These are phyloP conservation scores for Iberis pinnata DNA, from an alignment of 345 rosid species.

Conservation along the genomic window DNA sequence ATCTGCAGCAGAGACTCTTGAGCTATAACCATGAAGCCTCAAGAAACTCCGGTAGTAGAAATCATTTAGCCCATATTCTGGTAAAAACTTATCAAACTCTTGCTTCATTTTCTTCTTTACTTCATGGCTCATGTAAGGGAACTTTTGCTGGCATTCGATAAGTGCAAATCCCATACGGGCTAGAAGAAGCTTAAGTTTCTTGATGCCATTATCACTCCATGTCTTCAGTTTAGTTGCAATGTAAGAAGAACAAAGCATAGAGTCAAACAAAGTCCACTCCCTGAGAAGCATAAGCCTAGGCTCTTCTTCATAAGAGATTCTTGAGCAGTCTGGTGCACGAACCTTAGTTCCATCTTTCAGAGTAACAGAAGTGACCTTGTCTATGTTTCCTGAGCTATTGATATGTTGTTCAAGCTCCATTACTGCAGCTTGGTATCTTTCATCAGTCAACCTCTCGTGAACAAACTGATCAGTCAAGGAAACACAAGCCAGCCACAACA, in stretches of 20 bases:
- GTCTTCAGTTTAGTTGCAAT: constrained; percentile 86
- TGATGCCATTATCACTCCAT: constrained; percentile 92
- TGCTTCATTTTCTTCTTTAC: constrained; percentile 84
- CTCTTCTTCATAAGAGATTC: constrained; percentile 88
- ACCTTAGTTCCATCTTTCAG: constrained; percentile 87
- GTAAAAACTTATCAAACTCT: constrained; percentile 77
- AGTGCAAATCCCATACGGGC: constrained; percentile 96
- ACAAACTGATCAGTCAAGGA: constrained; percentile 91
- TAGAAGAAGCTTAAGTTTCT: constrained; percentile 89
- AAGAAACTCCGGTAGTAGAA: constrained; percentile 82
- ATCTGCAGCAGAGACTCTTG: constrained; percentile 93
- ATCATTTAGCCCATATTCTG: constrained; percentile 81
- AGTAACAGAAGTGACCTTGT: constrained; percentile 67
- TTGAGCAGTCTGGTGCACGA: constrained; percentile 75
- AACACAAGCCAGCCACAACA: constrained; percentile 94
- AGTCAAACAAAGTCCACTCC: constrained; percentile 95
- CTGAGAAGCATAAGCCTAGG: constrained; percentile 81
- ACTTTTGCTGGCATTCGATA: constrained; percentile 91
- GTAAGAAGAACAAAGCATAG: constrained; percentile 86
- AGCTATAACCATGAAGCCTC: constrained; percentile 85
- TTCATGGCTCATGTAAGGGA: constrained; percentile 84
- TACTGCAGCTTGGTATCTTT: constrained; percentile 90
- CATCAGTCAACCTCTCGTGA: constrained; percentile 86
- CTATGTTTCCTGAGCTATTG: constrained; percentile 71
- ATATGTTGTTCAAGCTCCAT: constrained; percentile 98